phyloP scores from a whole-genome alignment of 2,329 filamentous ascomycete species.

The Fusarium acutatum region DNA sequence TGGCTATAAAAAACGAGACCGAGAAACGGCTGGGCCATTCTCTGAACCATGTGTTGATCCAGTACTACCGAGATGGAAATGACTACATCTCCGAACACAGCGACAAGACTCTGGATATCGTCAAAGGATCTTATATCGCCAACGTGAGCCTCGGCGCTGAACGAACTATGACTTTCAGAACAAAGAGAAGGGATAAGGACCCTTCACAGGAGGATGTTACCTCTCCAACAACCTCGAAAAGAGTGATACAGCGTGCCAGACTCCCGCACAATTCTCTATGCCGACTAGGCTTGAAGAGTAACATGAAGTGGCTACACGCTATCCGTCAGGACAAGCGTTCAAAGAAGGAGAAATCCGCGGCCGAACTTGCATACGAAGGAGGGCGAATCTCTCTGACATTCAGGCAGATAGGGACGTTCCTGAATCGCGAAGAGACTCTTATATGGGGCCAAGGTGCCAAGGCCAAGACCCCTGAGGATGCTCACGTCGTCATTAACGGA shows the following conservation, averaged over 20 bases:
- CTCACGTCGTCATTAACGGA: slow-evolving; percentile 73
- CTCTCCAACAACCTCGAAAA: slow-evolving; percentile 38
- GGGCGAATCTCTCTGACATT: slow-evolving; percentile 93
- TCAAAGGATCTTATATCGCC: slow-evolving; percentile 80
- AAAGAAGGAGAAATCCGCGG: slow-evolving; percentile 69
- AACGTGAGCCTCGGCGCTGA: slow-evolving; percentile 95
- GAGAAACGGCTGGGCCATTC: slow-evolving; percentile 79
- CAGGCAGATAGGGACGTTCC: slow-evolving; percentile 85
- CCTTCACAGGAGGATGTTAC: slow-evolving; percentile 34
- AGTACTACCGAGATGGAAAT: slow-evolving; percentile 86
- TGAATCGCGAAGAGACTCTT: slow-evolving; percentile 66
- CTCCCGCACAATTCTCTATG: slow-evolving; percentile 92
- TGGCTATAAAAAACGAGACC: slow-evolving; percentile 71
- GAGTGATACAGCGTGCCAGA: slow-evolving; percentile 71
- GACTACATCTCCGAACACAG: slow-evolving; percentile 98
- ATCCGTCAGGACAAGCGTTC: slow-evolving; percentile 87
- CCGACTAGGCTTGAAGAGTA: slow-evolving; percentile 81
- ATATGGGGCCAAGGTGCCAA: slow-evolving; percentile 96
- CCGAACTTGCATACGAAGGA: slow-evolving; percentile 77
- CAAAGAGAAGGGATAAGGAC: slow-evolving; percentile 70
- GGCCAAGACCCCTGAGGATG: slow-evolving; percentile 68
- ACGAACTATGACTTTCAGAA: slow-evolving; percentile 87
- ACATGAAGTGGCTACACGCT: slow-evolving; percentile 89
- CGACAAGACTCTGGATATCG: slow-evolving; percentile 95
- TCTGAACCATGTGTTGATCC: slow-evolving; percentile 91